These are phyloP conservation scores for Cryptomeria japonica DNA, from an alignment of 75 land plant genomes.

Conservation along the genomic window DNA sequence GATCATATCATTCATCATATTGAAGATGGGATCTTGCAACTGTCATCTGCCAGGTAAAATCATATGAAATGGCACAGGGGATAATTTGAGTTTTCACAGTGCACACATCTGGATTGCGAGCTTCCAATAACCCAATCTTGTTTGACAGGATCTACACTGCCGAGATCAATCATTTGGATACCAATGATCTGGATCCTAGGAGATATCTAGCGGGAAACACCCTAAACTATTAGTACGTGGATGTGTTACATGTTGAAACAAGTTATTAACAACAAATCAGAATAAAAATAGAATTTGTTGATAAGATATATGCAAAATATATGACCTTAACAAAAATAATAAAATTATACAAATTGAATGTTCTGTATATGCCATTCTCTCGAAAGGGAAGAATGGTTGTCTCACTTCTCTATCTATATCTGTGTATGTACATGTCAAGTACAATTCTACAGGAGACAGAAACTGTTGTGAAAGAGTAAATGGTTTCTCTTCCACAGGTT, in stretches of 20 bases:
- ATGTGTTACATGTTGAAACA: too few relatives aligned
- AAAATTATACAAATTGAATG: too few relatives aligned
- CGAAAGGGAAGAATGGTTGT: neutral
- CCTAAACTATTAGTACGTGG: too few relatives aligned
- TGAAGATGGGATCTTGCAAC: neutral
- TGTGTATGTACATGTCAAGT: neutral
- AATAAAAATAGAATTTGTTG: neutral
- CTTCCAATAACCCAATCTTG: neutral
- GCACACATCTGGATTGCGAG: neutral
- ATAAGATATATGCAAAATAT: neutral
- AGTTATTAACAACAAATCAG: neutral
- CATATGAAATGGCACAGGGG: neutral
- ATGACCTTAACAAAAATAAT: neutral
- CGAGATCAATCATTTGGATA: neutral
- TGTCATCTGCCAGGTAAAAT: neutral
- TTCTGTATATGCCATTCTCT: too few relatives aligned
- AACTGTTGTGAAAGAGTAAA: neutral
- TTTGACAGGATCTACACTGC: neutral
- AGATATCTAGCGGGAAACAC: neutral
- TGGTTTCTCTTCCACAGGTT: neutral
- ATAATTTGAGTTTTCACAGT: too few relatives aligned
- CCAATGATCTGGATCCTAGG: neutral
- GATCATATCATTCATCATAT: neutral
- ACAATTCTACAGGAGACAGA: neutral
- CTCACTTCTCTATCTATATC: neutral